Evolutionary conservation across 2,329 filamentous ascomycete species (phyloP).

Genomic region (Trichoderma brevicompactum): DNA sequence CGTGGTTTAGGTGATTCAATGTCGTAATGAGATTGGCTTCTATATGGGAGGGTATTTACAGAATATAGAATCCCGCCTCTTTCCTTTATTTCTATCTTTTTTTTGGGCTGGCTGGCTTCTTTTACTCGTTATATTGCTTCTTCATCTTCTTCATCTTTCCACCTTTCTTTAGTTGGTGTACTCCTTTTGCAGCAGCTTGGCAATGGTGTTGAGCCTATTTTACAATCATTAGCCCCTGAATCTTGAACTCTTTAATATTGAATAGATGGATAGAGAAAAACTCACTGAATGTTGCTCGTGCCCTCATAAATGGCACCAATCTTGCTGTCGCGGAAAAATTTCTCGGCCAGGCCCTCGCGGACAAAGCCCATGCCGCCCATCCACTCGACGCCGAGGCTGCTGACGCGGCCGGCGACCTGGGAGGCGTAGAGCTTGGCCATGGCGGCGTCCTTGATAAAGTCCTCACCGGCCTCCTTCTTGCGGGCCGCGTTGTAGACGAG

Average conservation of each 20-base stretch:
- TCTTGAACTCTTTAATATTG: not conserved
- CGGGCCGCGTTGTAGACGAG: conserved; percentile 94
- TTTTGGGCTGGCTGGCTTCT: conserved; percentile 24
- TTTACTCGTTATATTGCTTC: not conserved
- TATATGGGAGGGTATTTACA: conserved; percentile 25
- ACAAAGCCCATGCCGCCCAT: conserved; percentile 99
- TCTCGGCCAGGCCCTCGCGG: conserved; percentile 92
- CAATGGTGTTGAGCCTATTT: conserved; percentile 63
- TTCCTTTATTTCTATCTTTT: not conserved
- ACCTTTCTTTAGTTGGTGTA: conserved; percentile 50
- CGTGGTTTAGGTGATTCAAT: not conserved
- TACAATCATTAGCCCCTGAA: not conserved
- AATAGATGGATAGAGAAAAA: not conserved
- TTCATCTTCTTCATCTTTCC: conserved; percentile 31
- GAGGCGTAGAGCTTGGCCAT: conserved; percentile 98
- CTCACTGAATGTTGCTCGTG: conserved; percentile 75
- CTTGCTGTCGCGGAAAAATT: conserved; percentile 97
- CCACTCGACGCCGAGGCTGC: conserved; percentile 90
- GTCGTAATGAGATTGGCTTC: conserved; percentile 15
- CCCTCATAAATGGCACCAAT: conserved; percentile 98
- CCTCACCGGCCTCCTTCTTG: conserved; percentile 96
- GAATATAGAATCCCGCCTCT: not conserved
- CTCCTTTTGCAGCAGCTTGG: conserved; percentile 65
- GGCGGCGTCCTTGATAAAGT: conserved; percentile 93
- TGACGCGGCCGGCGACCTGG: conserved; percentile 88